Evolutionary conservation across 2,329 filamentous ascomycete species (phyloP).

Genomic region (Xylariaceae sp.): DNA sequence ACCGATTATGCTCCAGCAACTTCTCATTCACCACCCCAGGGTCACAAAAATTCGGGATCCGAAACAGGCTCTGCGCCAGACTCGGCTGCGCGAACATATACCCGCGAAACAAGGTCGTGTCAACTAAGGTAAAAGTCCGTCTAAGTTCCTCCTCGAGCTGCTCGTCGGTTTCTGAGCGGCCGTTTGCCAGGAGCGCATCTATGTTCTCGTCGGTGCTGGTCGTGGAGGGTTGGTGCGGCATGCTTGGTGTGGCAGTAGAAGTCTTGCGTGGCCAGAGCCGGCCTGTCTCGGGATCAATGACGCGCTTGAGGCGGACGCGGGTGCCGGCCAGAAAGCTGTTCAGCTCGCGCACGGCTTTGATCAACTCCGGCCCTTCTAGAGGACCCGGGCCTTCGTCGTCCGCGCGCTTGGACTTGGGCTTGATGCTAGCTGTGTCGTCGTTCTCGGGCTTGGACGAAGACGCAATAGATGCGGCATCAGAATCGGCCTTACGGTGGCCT

Average conservation of each 20-base stretch:
- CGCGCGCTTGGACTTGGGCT: constrained; percentile 42
- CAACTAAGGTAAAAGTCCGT: constrained; percentile 76
- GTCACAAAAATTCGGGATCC: constrained; percentile 95
- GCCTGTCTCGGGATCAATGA: constrained; percentile 59
- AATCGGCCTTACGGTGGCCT: constrained; percentile 38
- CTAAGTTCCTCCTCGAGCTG: constrained; percentile 69
- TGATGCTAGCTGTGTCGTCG: constrained; percentile 54
- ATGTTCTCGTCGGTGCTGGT: constrained; percentile 24
- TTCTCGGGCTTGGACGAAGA: constrained; percentile 49
- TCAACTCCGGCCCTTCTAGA: constrained; percentile 78
- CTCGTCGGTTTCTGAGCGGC: constrained; percentile 48
- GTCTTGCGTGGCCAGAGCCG: constrained; percentile 52
- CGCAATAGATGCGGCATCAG: constrained; percentile 57
- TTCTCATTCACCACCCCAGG: constrained; percentile 93
- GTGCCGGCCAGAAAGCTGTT: constrained; percentile 87
- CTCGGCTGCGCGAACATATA: constrained; percentile 91
- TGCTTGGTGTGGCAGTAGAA: constrained; percentile 40
- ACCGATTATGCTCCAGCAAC: constrained; percentile 80
- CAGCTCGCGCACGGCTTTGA: constrained; percentile 74
- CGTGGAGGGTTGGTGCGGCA: constrained; percentile 39
- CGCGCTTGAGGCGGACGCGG: constrained; percentile 60
- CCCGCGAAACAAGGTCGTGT: constrained; percentile 89
- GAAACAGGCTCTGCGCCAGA: constrained; percentile 84
- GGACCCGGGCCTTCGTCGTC: constrained; percentile 46
- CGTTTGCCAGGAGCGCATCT: constrained; percentile 35